Evolutionary conservation across 1,284 basidiomycete species (phyloP), one percentile per base, ranked within the genome.

Genomic region (Puccinia brachypodii): DNA sequence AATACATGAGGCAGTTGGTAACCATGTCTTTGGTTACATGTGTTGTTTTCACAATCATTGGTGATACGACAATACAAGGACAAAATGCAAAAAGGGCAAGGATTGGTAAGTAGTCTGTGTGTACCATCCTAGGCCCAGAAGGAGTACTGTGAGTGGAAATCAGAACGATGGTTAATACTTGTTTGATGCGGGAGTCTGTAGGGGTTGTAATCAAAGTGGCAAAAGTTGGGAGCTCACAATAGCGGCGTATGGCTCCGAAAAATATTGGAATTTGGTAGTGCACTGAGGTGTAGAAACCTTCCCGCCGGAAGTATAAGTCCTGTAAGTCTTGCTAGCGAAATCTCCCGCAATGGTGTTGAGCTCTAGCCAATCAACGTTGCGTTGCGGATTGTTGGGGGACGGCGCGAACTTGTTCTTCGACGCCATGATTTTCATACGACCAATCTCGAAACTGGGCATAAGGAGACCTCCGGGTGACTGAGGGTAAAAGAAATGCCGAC

Each of bases 361-460:
- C 31, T 47, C 11, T 25, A 73, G 47, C 71, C 71, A 73, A 13
- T 40, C 42, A 28, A 73, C 71, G 33, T 73, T 73, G 7, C 71
- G 40, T 25, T 44, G 8, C 8, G 66, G n/a, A n/a, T 69, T 69
- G 36, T 3, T 3, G 8, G 66, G 66, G 13, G 66, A 69, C 14
- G 36, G 66, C 13, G 33, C 6, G 7, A 16, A 3, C 33, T 3
- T 7, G 7, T 4, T 9, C 36, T 69, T 69, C 8, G 7, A 40
- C 28, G 40, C 3, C 4, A 42, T 19, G 14, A 69, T 44, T 42
- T 19, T 44, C 6, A 11, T 40, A 8, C 19, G n/a, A 7, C 22
- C 22, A n/a, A 69, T 38, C 33, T 6, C 36, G 33, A 69, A 69
- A 42, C 4, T 44, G 2, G 66, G 66, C 4, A 44, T 11, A 11